These are phyloP conservation scores for Trichosanthes truncata DNA, from an alignment of 306 rosid species.

Conservation along the genomic window DNA sequence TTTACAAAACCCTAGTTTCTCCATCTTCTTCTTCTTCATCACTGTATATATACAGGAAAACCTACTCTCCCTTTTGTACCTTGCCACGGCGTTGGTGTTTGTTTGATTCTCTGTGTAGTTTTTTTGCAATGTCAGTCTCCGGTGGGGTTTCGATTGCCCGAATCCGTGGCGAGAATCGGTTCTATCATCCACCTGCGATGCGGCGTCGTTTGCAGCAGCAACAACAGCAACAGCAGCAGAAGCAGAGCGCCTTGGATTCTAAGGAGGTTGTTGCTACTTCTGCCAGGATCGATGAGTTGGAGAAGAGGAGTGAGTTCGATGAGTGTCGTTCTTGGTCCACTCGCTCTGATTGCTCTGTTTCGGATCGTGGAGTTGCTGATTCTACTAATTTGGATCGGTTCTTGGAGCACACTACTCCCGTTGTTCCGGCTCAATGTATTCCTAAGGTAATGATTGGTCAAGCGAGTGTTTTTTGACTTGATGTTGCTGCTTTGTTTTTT, in stretches of 20 bases:
- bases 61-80: not conserved
- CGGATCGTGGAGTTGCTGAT: constrained; percentile 38
- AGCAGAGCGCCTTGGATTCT: constrained; percentile 16
- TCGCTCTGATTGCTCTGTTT: constrained; percentile 44
- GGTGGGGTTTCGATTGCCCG: constrained; percentile 58
- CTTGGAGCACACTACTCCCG: constrained; percentile 54
- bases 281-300: constrained; percentile 25
- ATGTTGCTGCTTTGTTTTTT: not conserved
- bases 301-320: constrained; percentile 43
- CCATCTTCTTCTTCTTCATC: not conserved
- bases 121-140: constrained; percentile 47
- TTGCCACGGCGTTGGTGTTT: not conserved
- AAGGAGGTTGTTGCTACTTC: constrained; percentile 15
- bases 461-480: not conserved
- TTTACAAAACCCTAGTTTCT: constrained; percentile 6
- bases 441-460: constrained; percentile 36
- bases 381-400: constrained; percentile 81
- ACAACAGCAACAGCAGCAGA: not conserved
- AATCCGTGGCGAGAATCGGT: constrained; percentile 66
- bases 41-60: not conserved
- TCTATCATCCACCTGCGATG: constrained; percentile 73
- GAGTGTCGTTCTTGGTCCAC: constrained; percentile 34
- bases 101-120: not conserved
- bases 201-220: constrained; percentile 44
- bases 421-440: constrained; percentile 44